Evolutionary conservation across 768 basidiomycete genomes (phyloP).

Genomic region (Hemileccinum rubropunctum): DNA sequence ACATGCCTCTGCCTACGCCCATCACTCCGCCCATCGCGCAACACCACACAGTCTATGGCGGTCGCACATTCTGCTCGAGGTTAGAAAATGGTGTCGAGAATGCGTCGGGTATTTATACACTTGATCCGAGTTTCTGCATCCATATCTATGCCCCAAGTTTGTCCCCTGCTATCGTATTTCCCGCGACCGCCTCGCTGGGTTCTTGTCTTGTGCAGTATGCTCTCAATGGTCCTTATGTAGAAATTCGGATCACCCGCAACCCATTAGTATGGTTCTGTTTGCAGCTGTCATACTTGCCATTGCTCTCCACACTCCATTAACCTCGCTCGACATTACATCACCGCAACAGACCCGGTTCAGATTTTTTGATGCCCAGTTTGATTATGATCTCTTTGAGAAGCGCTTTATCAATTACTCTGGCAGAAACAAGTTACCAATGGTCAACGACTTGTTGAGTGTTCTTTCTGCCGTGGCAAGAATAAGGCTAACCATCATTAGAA

Average conservation of each 20-base stretch:
- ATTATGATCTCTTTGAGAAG: conserved; percentile 62
- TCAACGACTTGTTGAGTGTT: conserved; percentile 44
- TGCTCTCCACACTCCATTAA: conserved; percentile 59
- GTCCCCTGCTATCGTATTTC: conserved; percentile 15
- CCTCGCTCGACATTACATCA: conserved; percentile 81
- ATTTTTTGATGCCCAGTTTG: conserved; percentile 78
- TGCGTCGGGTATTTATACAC: conserved; percentile 20
- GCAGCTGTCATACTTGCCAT: conserved; percentile 9
- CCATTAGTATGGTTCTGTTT: conserved; percentile 20
- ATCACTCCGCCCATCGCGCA: conserved; percentile 28
- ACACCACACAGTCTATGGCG: conserved; percentile 24
- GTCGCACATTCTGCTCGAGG: conserved; percentile 32
- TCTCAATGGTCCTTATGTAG: conserved; percentile 3
- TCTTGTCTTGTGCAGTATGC: conserved; percentile 12
- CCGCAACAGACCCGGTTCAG: conserved; percentile 68
- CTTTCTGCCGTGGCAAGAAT: neutral
- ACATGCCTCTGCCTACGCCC: conserved; percentile 23
- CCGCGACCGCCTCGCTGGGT: conserved; percentile 8
- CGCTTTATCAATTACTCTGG: conserved; percentile 56
- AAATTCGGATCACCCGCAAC: conserved; percentile 10
- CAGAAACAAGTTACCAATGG: conserved; percentile 46
- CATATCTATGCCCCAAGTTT: conserved; percentile 24
- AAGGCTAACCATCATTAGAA: conserved; percentile 31
- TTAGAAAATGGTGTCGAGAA: conserved; percentile 11
- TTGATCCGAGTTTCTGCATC: conserved; percentile 12